Conservation (phyloP, 2,329 filamentous ascomycete species). For the Pseudogymnoascus sp. region DNA sequence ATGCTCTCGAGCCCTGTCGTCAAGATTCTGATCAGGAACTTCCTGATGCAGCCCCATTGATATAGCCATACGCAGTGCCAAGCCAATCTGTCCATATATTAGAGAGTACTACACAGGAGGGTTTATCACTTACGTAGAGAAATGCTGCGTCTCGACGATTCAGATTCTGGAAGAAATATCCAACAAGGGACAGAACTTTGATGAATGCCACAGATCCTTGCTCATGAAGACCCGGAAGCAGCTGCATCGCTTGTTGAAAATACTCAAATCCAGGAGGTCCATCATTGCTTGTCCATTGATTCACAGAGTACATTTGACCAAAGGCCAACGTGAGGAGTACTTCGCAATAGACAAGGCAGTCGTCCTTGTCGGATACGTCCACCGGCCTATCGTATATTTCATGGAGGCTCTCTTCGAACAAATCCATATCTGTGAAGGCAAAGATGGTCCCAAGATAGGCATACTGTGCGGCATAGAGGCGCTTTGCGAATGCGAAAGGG, state of each 20-base stretch:
- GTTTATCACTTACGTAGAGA: conserved; percentile 33
- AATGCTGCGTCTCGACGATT: conserved; percentile 47
- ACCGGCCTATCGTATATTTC: conserved; percentile 36
- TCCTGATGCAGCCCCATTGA: conserved; percentile 48
- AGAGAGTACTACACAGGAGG: not conserved
- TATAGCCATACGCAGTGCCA: conserved; percentile 48
- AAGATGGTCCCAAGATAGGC: conserved; percentile 50
- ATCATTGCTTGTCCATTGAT: conserved; percentile 43
- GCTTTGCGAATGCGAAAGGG: conserved; percentile 40
- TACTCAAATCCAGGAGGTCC: conserved; percentile 48
- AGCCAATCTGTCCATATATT: conserved; percentile 32
- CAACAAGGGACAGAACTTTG: conserved; percentile 44
- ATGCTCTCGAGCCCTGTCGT: conserved; percentile 37
- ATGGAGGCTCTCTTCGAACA: conserved; percentile 38
- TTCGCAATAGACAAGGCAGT: conserved; percentile 43
- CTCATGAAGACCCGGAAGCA: conserved; percentile 47
- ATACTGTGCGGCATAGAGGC: conserved; percentile 43
- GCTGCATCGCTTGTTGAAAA: conserved; percentile 41
- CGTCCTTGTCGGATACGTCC: conserved; percentile 35
- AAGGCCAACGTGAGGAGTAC: conserved; percentile 44
- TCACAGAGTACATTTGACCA: conserved; percentile 48
- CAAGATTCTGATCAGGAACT: conserved; percentile 32
- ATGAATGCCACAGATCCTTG: conserved; percentile 45
- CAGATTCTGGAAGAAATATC: conserved; percentile 49
- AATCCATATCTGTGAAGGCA: conserved; percentile 38